Evolutionary conservation across 2,329 filamentous ascomycete species (phyloP).

Genomic region (Neofusicoccum sp.): DNA sequence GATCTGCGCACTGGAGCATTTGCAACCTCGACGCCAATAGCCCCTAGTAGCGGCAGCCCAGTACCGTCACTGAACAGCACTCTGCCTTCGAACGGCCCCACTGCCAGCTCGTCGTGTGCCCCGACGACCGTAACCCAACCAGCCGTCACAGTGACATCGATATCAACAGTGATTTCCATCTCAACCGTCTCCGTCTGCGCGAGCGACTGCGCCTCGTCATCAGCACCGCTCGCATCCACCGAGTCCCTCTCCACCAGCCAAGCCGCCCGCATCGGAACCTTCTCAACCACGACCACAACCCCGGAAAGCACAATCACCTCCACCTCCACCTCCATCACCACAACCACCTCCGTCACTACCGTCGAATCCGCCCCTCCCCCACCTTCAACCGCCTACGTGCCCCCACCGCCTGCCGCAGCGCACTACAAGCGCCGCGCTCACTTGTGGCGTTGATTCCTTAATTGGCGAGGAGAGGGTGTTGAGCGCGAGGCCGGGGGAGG

Average conservation of each 20-base stretch:
- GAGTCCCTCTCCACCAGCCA: slow-evolving; percentile 8
- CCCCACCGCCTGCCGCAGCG: background rate
- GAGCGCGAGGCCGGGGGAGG: background rate
- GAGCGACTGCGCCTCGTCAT: background rate
- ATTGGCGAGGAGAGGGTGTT: background rate
- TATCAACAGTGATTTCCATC: slow-evolving; percentile 16
- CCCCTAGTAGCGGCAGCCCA: background rate
- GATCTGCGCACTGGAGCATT: background rate
- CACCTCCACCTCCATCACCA: background rate
- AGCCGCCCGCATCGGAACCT: background rate
- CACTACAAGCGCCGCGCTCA: background rate
- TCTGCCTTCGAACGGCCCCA: background rate
- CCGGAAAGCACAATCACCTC: background rate
- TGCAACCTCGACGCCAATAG: background rate
- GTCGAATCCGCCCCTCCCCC: slow-evolving; percentile 26
- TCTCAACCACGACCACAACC: background rate
- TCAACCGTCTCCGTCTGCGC: slow-evolving; percentile 18
- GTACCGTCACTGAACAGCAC: slow-evolving; percentile 2
- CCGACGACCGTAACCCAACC: background rate
- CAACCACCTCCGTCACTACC: background rate
- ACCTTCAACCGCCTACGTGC: background rate
- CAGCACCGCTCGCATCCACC: background rate
- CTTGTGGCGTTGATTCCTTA: background rate
- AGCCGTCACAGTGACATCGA: slow-evolving; percentile 24
- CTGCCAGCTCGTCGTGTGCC: background rate